Evolutionary conservation across 345 rosid genomes (phyloP).

Genomic region (Cardiospermum halicacabum): DNA sequence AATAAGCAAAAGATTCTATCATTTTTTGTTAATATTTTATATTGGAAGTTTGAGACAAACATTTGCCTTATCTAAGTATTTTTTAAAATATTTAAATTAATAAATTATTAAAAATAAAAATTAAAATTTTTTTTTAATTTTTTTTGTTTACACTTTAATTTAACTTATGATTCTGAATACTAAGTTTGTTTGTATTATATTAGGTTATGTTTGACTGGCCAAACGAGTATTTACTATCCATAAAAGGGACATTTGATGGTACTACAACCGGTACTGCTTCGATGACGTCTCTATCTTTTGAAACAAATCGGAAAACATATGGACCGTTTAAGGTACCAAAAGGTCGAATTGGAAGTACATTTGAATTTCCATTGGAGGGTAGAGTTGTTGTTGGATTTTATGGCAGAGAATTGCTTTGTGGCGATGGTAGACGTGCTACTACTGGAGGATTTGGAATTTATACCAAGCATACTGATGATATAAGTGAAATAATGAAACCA

Average conservation of each 20-base stretch:
- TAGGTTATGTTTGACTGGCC: not conserved
- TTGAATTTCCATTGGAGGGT: not conserved
- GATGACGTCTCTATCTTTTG: not conserved
- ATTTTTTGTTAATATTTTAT: too few relatives aligned
- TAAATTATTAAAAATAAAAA: too few relatives aligned
- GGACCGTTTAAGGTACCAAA: not conserved
- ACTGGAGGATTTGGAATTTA: not conserved
- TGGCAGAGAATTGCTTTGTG: not conserved
- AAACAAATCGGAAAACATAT: not conserved
- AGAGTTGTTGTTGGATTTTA: not conserved
- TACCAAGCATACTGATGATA: not conserved
- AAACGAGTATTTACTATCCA: not conserved
- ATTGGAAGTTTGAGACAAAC: too few relatives aligned
- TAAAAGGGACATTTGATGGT: too few relatives aligned
- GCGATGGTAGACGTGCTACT: not conserved
- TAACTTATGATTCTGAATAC: too few relatives aligned
- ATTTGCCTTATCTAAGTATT: too few relatives aligned
- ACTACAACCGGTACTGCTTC: not conserved
- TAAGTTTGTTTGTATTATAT: too few relatives aligned
- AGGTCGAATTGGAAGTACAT: accelerated
- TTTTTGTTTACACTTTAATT: too few relatives aligned
- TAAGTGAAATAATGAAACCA: not conserved
- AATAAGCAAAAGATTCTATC: too few relatives aligned
- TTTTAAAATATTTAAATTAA: too few relatives aligned
- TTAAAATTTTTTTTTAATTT: too few relatives aligned